A percentile compares a stretch with the other conserved stretches of the same genome.
phyloP scores from a whole-genome alignment of 768 basidiomycete genomes.

The Cytidiella melzeri region DNA sequence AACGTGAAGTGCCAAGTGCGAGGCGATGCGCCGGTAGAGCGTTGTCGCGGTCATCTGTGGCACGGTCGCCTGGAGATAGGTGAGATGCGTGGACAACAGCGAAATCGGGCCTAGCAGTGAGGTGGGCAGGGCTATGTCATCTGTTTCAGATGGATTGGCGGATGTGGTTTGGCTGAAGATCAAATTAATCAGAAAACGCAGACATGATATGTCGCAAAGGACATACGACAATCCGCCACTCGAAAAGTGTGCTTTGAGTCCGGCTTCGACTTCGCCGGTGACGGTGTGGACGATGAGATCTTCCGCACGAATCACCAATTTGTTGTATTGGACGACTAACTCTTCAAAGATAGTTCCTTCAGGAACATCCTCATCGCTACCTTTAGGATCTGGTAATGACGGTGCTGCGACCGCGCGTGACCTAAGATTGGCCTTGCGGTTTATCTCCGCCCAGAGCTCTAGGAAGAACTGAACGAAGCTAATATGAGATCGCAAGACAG shows the following conservation, averaged over 20 bases:
- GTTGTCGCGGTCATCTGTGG: slow-evolving; percentile 49
- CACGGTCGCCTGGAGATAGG: slow-evolving; percentile 57
- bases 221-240: slow-evolving; percentile 31
- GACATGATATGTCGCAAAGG: background rate
- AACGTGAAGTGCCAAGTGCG: slow-evolving; percentile 69
- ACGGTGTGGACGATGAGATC: slow-evolving; percentile 84
- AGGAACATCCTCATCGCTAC: slow-evolving; percentile 29
- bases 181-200: background rate
- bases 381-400: slow-evolving; percentile 43
- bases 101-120: slow-evolving; percentile 73
- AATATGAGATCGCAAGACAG: background rate
- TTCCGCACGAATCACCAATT: slow-evolving; percentile 64
- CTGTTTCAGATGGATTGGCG: slow-evolving; percentile 18
- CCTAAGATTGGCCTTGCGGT: slow-evolving; percentile 50
- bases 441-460: slow-evolving; percentile 82
- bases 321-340: slow-evolving; percentile 57
- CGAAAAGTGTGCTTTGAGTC: slow-evolving; percentile 66
- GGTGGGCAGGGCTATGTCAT: slow-evolving; percentile 50
- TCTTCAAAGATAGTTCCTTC: slow-evolving; percentile 77
- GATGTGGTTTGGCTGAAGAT: slow-evolving; percentile 17
- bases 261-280: slow-evolving; percentile 72
- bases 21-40: slow-evolving; percentile 71
- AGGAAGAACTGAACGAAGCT: slow-evolving; percentile 72
- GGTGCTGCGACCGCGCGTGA: slow-evolving; percentile 42
- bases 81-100: slow-evolving; percentile 73